phyloP scores from a whole-genome alignment of 257 asterid species.

The Oldenlandia corymbosa region DNA sequence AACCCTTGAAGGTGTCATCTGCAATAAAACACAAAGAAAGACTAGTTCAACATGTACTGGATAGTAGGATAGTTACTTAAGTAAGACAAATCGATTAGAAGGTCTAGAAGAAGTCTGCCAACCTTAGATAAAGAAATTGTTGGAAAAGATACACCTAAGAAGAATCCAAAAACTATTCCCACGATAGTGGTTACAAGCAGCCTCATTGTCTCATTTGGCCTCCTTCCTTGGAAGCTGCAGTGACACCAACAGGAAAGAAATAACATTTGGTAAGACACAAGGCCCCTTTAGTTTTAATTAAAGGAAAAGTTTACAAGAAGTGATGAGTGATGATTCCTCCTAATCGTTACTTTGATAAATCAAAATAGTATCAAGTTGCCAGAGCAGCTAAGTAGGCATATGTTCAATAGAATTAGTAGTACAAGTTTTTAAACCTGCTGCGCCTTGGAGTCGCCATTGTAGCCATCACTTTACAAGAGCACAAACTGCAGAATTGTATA shows the following conservation, averaged over 20 bases:
- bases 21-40: constrained; percentile 21
- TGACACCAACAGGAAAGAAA: constrained; percentile 14
- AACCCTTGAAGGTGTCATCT: constrained; percentile 54
- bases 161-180: constrained; percentile 75
- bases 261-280: neutral
- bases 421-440: constrained; percentile 24
- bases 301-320: neutral
- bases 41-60: constrained; percentile 3
- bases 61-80: constrained; percentile 8
- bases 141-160: constrained; percentile 86
- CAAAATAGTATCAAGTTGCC: neutral
- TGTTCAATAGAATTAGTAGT: neutral
- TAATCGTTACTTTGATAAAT: neutral
- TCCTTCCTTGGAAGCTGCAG: constrained; percentile 46
- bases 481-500: constrained; percentile 10
- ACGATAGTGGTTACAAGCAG: constrained; percentile 58
- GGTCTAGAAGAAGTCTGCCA: constrained; percentile 17
- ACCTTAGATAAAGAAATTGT: constrained; percentile 64
- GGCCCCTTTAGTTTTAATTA: neutral
- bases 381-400: neutral
- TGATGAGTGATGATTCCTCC: neutral
- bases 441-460: constrained; percentile 28
- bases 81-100: neutral
- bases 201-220: constrained; percentile 76
- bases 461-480: neutral